phyloP scores from a whole-genome alignment of 83 land plant species.

The Picea engelmannii region DNA sequence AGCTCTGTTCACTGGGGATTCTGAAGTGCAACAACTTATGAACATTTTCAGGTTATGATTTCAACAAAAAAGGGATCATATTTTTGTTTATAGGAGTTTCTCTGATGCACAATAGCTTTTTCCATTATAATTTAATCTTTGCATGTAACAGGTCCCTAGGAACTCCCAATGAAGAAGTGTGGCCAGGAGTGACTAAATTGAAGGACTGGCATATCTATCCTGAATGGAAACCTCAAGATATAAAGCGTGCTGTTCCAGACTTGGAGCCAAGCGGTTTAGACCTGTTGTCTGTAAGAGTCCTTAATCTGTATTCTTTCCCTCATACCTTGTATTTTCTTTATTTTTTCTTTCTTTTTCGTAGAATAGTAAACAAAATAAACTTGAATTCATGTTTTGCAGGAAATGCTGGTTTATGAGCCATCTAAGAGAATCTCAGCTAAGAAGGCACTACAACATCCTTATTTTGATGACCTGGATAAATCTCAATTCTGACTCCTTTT shows the following conservation, averaged over 20 bases:
- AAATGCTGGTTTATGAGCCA: slow-evolving; percentile 61
- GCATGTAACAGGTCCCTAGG: slow-evolving; percentile 43
- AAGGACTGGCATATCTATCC: slow-evolving; percentile 84
- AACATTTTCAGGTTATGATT: slow-evolving; percentile 83
- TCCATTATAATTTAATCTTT: background rate
- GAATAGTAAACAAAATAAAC: background rate
- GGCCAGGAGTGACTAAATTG: slow-evolving; percentile 72
- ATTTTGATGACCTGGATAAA: slow-evolving; percentile 58
- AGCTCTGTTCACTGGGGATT: slow-evolving; percentile 92
- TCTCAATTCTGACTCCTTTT: slow-evolving; percentile 22
- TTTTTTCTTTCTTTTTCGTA: no score
- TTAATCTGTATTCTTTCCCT: background rate
- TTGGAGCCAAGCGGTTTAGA: slow-evolving; percentile 67
- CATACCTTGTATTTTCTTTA: no score
- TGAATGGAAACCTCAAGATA: slow-evolving; percentile 65
- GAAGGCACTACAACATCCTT: slow-evolving; percentile 65
- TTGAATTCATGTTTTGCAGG: slow-evolving; percentile 23
- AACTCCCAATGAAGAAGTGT: slow-evolving; percentile 67
- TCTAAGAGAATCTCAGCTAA: slow-evolving; percentile 57
- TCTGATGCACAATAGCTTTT: background rate
- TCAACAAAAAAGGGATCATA: background rate
- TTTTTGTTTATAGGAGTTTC: background rate
- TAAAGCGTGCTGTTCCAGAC: slow-evolving; percentile 62
- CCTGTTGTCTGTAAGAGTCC: slow-evolving; percentile 57
- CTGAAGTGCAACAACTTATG: slow-evolving; percentile 90